Evolutionary conservation across 176 grass and related monocot species (phyloP), one percentile per base, ranked within the genome.

Genomic region (Cymbopogon citratus): DNA sequence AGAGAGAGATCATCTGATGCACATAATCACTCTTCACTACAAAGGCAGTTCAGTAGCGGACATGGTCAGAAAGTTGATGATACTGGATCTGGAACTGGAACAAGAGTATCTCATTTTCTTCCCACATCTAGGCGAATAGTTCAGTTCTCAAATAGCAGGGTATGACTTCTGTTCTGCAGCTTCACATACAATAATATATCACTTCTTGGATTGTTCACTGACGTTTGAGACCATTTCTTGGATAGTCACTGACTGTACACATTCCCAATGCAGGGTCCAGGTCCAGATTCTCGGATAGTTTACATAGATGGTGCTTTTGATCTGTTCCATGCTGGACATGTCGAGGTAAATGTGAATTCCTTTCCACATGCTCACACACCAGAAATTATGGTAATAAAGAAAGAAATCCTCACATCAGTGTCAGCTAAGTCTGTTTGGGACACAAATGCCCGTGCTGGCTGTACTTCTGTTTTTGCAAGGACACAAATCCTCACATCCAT

Each of bases 251-350:
- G 3, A 51, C 56, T 69, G 6, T 81, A 71, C 63, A 19, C 43
- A 88, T 86, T 85, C 39, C 9, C 66, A 26, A 64, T 76, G 72
- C 83, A 99, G 96, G 89, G 96, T 19, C 96, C 96, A 84, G 80
- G 89, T 45, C 91, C 93, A 78, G 85, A 95, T 90, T 94, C 93
- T 86, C 83, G 85, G 52, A 81, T 95, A 91, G 85, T 99, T 80
- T 99, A 99, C 80, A 95, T 95, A 44, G 96, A 99, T 56, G 96
- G 93, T 57, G 96, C 92, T 38, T 99, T 95, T 85, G 93, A 99
- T 93, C 87, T 95, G 41, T 91, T 99, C 43, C 96, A 99, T 88
- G 93, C 96, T 80, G 96, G 96, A 68, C 89, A 99, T 87, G 96
- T 99, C 38, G 96, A 99, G 96, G 93, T 99, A 87, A 84, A 78